Evolutionary conservation across 805 yeast genomes (phyloP).

Genomic region (Starmerella kuoi): DNA sequence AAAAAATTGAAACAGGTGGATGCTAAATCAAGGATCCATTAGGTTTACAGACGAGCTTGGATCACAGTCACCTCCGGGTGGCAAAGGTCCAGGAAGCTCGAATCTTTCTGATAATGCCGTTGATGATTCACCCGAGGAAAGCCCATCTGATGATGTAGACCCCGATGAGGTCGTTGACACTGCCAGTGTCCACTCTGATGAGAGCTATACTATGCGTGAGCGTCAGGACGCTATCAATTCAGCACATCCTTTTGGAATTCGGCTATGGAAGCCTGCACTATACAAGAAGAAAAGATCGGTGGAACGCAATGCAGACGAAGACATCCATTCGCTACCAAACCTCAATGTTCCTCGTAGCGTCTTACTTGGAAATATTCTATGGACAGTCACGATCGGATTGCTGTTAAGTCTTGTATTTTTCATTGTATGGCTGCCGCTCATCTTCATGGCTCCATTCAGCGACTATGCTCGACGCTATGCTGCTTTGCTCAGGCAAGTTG

Average conservation of each 20-base stretch:
- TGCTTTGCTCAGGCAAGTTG: conserved; percentile 10
- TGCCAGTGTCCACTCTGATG: conserved; percentile 40
- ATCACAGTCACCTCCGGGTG: no score
- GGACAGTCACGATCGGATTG: conserved; percentile 67
- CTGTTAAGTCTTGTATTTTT: conserved; percentile 32
- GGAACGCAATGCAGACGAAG: conserved; percentile 80
- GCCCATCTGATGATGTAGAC: no score
- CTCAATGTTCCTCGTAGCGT: conserved; percentile 50
- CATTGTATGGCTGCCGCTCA: conserved; percentile 37
- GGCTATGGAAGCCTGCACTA: conserved; percentile 96
- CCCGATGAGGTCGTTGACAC: no score
- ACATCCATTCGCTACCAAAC: conserved; percentile 65
- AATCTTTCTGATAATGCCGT: no score
- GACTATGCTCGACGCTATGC: conserved; percentile 49
- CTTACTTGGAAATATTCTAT: conserved; percentile 51
- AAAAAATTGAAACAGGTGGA: no score
- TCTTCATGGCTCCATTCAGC: conserved; percentile 30
- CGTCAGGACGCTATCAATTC: conserved; percentile 93
- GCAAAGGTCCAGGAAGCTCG: no score
- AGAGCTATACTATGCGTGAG: conserved; percentile 77
- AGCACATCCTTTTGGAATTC: conserved; percentile 96
- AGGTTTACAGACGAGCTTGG: no score
- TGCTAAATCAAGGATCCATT: no score
- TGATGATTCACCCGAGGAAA: neutral
- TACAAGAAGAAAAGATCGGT: conserved; percentile 89